phyloP scores from a whole-genome alignment of 495 filamentous ascomycete genomes.

The Neurospora sp. region DNA sequence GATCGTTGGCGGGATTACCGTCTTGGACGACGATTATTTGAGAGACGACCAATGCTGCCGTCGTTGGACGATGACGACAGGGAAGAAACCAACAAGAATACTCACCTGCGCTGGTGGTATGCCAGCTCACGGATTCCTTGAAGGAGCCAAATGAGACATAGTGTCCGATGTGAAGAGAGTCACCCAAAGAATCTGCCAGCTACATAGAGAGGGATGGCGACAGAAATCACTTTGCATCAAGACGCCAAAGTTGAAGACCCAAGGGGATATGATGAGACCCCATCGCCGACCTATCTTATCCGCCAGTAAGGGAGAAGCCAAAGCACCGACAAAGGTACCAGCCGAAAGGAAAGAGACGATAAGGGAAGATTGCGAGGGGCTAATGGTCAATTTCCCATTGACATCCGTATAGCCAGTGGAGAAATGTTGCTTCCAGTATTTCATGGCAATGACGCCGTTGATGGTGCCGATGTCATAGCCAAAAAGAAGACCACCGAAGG shows the following conservation, averaged over 20 bases:
- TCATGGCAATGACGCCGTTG: constrained; percentile 75
- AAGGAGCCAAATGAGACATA: too few relatives aligned
- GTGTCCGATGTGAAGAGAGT: too few relatives aligned
- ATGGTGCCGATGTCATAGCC: constrained; percentile 85
- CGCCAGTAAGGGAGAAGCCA: constrained; percentile 57
- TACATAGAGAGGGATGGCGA: constrained; percentile 56
- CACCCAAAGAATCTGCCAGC: constrained; percentile 62
- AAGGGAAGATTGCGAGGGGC: constrained; percentile 54
- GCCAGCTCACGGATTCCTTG: too few relatives aligned
- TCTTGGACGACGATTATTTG: too few relatives aligned
- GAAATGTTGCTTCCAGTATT: constrained; percentile 58
- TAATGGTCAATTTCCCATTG: constrained; percentile 45
- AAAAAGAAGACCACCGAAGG: constrained; percentile 54
- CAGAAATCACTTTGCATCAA: constrained; percentile 64
- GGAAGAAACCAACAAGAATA: too few relatives aligned
- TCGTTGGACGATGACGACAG: too few relatives aligned
- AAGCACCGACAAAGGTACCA: constrained; percentile 79
- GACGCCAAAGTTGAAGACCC: constrained; percentile 70
- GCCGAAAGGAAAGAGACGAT: constrained; percentile 81
- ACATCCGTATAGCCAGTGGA: constrained; percentile 51
- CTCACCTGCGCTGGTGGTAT: too few relatives aligned
- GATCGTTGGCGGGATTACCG: too few relatives aligned
- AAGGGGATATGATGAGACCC: constrained; percentile 53
- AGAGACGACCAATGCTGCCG: too few relatives aligned
- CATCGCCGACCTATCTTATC: constrained; percentile 66